These are phyloP conservation scores for Pistacia vera DNA, from an alignment of 345 rosid genomes.

Conservation along the genomic window DNA sequence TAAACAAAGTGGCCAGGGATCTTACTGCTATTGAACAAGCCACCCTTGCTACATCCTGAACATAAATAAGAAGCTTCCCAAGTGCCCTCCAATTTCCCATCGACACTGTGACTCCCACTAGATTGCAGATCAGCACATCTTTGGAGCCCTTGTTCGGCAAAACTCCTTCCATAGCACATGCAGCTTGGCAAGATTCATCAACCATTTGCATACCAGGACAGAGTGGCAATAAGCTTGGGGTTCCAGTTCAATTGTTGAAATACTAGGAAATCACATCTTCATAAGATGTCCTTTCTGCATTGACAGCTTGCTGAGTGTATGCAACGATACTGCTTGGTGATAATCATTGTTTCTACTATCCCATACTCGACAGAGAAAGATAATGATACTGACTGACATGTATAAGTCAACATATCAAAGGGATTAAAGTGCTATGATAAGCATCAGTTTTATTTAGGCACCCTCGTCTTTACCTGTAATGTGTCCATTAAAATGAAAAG, in stretches of 20 bases:
- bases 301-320: slow-evolving; percentile 91
- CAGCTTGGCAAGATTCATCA: slow-evolving; percentile 94
- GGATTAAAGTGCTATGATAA: not conserved
- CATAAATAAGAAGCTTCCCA: slow-evolving; percentile 89
- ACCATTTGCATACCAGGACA: slow-evolving; percentile 95
- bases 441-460: not conserved
- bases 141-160: slow-evolving; percentile 87
- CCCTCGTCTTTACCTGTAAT: not conserved
- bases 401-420: not conserved
- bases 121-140: slow-evolving; percentile 94
- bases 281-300: slow-evolving; percentile 90
- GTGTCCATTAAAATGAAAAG: not conserved
- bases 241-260: slow-evolving; percentile 93
- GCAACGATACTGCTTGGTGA: slow-evolving; percentile 91
- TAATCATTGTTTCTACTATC: slow-evolving; percentile 44
- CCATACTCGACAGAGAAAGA: slow-evolving; percentile 20
- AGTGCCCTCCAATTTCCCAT: slow-evolving; percentile 99
- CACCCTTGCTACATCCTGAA: slow-evolving; percentile 75
- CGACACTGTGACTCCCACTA: slow-evolving; percentile 89
- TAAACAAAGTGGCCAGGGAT: slow-evolving; percentile 90
- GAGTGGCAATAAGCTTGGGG: slow-evolving; percentile 79
- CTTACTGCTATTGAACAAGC: slow-evolving; percentile 67
- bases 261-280: slow-evolving; percentile 84
- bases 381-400: too few relatives aligned
- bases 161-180: slow-evolving; percentile 98